Evolutionary conservation across 2,329 filamentous ascomycete genomes (phyloP).

Genomic region (Chrysoporthe austroafricana): DNA sequence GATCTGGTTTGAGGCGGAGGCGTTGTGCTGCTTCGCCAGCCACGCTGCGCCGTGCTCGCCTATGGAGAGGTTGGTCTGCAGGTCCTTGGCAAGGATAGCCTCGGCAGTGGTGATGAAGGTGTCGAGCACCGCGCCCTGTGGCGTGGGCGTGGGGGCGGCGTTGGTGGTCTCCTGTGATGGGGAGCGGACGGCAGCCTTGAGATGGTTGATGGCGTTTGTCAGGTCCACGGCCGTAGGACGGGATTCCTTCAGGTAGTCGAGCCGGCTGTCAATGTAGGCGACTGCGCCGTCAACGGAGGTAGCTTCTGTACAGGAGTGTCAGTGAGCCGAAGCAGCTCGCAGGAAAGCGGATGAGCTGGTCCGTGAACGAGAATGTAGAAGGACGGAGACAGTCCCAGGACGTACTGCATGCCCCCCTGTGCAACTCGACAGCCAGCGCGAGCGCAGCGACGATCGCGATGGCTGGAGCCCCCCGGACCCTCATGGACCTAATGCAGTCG

Average conservation of each 20-base stretch:
- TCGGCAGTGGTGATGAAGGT: slow-evolving; percentile 82
- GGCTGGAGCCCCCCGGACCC: slow-evolving; percentile 81
- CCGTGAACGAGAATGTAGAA: slow-evolving; percentile 15
- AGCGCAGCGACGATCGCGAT: slow-evolving; percentile 98
- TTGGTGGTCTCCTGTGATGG: slow-evolving; percentile 46
- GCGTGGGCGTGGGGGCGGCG: slow-evolving; percentile 36
- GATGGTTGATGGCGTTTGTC: slow-evolving; percentile 82
- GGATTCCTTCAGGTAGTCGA: slow-evolving; percentile 87
- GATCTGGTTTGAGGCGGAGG: slow-evolving; percentile 56
- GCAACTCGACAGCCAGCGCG: slow-evolving; percentile 82
- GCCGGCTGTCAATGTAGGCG: slow-evolving; percentile 71
- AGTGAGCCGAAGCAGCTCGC: background rate
- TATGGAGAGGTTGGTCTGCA: slow-evolving; percentile 84
- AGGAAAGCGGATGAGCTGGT: slow-evolving; percentile 11
- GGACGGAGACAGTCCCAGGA: background rate
- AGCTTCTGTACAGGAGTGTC: slow-evolving; percentile 39
- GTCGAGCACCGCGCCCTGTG: slow-evolving; percentile 60
- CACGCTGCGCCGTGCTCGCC: slow-evolving; percentile 82
- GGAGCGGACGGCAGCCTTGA: slow-evolving; percentile 66
- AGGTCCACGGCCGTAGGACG: slow-evolving; percentile 95
- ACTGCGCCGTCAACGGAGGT: slow-evolving; percentile 60
- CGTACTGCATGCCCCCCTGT: slow-evolving; percentile 55
- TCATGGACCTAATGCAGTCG: slow-evolving; percentile 81
- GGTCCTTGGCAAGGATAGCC: slow-evolving; percentile 83
- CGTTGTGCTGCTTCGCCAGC: slow-evolving; percentile 66